phyloP scores from a whole-genome alignment of 345 rosid genomes.

The Sonneratia alba region DNA sequence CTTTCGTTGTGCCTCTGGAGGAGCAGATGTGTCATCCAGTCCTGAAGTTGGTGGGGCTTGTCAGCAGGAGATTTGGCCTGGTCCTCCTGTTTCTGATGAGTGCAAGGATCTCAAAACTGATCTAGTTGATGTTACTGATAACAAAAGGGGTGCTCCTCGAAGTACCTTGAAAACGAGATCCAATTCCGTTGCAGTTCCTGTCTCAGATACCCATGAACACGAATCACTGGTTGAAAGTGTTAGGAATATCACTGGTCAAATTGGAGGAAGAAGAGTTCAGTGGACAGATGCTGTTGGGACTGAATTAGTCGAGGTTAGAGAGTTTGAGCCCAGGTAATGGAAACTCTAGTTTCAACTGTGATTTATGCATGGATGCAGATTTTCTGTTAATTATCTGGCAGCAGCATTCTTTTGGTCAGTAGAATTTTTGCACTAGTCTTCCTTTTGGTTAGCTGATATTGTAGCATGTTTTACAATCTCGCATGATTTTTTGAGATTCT shows the following conservation, averaged over 20 bases:
- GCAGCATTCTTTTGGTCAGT: neutral
- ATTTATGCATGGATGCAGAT: neutral
- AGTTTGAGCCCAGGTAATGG: slow-evolving; percentile 91
- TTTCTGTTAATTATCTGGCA: neutral
- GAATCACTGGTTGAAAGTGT: slow-evolving; percentile 34
- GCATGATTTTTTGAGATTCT: neutral
- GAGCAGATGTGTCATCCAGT: slow-evolving; percentile 54
- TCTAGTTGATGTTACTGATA: slow-evolving; percentile 30
- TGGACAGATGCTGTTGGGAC: slow-evolving; percentile 92
- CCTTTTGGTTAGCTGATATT: neutral
- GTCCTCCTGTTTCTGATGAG: slow-evolving; percentile 34
- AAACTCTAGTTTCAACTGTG: neutral
- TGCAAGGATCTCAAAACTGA: slow-evolving; percentile 24
- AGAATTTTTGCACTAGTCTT: neutral
- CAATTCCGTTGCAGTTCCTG: slow-evolving; percentile 27
- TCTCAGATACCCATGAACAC: slow-evolving; percentile 31
- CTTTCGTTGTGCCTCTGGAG: slow-evolving; percentile 85
- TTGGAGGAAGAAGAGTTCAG: slow-evolving; percentile 73
- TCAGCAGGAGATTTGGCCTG: slow-evolving; percentile 43
- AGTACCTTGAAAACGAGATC: slow-evolving; percentile 76
- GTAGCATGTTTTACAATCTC: neutral
- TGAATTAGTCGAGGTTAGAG: slow-evolving; percentile 81
- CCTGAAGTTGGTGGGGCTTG: slow-evolving; percentile 64
- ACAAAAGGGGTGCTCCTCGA: slow-evolving; percentile 34
- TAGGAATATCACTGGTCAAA: slow-evolving; percentile 28